Evolutionary conservation across 805 yeast genomes (phyloP).

Genomic region (Komagataella mondaviorum): DNA sequence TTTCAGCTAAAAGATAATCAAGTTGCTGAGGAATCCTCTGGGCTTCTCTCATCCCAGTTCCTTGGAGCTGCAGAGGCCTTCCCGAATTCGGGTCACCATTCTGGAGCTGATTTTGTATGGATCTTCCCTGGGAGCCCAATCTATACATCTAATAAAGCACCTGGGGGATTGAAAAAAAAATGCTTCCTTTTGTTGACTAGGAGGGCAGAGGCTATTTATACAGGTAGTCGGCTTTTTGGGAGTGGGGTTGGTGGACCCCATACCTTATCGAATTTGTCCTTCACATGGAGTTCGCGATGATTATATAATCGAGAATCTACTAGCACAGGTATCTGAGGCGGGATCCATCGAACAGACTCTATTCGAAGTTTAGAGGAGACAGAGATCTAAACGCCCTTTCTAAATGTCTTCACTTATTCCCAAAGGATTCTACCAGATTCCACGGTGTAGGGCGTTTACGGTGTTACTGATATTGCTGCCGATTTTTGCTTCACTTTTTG

Average conservation of each 20-base stretch:
- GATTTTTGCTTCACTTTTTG: constrained; percentile 26
- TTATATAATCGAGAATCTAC: not conserved
- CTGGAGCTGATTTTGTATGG: constrained; percentile 6
- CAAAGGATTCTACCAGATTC: constrained; percentile 18
- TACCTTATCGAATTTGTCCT: not conserved
- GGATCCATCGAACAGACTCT: not conserved
- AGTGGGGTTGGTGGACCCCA: not conserved
- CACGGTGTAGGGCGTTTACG: constrained; percentile 26
- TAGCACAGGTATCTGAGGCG: not conserved
- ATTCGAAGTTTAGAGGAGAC: not conserved
- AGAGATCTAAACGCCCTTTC: not conserved
- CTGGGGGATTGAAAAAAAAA: not conserved
- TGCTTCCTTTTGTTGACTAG: not conserved
- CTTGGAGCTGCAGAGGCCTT: not conserved
- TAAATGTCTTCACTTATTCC: constrained; percentile 16
- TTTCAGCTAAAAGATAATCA: constrained; percentile 31
- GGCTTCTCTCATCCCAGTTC: constrained; percentile 7
- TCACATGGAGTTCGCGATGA: not conserved
- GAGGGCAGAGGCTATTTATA: not conserved
- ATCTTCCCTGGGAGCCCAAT: constrained; percentile 14
- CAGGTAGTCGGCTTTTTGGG: not conserved
- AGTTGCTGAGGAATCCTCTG: constrained; percentile 21
- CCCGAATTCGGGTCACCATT: not conserved
- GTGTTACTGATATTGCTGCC: constrained; percentile 22
- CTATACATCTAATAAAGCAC: constrained; percentile 3